Evolutionary conservation across 2,329 filamentous ascomycete genomes (phyloP).

Genomic region (Elsinoe australis): DNA sequence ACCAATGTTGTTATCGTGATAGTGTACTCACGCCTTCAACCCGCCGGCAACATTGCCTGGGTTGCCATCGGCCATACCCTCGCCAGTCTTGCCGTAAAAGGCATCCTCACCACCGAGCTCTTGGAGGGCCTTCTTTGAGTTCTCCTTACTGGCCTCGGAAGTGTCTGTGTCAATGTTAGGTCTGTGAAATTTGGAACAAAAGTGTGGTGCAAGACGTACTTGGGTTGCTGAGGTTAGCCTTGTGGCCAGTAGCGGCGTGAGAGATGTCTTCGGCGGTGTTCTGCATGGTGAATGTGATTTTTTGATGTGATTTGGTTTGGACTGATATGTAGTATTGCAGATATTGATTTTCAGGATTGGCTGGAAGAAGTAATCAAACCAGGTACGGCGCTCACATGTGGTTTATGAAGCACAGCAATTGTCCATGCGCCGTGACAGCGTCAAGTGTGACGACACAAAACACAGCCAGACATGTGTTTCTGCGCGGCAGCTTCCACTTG

Average conservation of each 20-base stretch:
- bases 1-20: neutral
- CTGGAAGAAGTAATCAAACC: no score
- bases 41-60: slow-evolving; percentile 22
- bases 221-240: slow-evolving; percentile 43
- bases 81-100: slow-evolving; percentile 37
- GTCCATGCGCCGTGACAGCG: no score
- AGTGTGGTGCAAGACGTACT: neutral
- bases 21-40: slow-evolving; percentile 20
- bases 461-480: no score
- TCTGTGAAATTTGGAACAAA: neutral
- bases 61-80: slow-evolving; percentile 36
- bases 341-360: no score
- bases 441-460: no score
- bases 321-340: no score
- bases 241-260: slow-evolving; percentile 45
- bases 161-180: slow-evolving; percentile 32
- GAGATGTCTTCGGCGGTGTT: slow-evolving; percentile 20
- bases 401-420: no score
- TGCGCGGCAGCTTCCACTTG: no score
- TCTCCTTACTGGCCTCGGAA: slow-evolving; percentile 40
- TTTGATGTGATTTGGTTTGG: no score
- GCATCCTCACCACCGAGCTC: slow-evolving; percentile 38
- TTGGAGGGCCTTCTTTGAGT: slow-evolving; percentile 37
- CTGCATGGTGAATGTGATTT: slow-evolving; percentile 7
- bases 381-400: no score